phyloP scores from a whole-genome alignment of 73 alveolate species.

The Paramecium caudatum region DNA sequence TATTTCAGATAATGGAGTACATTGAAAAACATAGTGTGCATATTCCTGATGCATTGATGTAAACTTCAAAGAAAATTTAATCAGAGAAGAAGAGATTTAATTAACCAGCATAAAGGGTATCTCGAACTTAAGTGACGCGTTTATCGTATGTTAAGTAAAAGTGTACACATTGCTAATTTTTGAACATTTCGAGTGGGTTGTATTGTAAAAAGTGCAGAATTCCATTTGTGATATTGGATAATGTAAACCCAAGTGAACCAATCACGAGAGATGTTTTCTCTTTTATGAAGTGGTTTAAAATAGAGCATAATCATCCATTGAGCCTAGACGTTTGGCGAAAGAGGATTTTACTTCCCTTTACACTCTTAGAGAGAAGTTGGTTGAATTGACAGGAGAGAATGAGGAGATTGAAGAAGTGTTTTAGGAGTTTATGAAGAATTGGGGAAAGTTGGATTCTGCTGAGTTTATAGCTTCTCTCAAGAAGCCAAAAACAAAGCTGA shows the following conservation, averaged over 20 bases:
- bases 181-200: constrained; percentile 55
- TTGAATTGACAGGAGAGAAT: constrained; percentile 11
- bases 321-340: constrained; percentile 5
- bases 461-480: not conserved
- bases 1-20: constrained; percentile 65
- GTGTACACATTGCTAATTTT: constrained; percentile 28
- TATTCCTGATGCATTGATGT: not conserved
- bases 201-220: constrained; percentile 66
- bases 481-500: not conserved
- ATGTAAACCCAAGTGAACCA: constrained; percentile 30
- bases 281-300: constrained; percentile 53
- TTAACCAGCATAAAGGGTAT: not conserved
- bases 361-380: not conserved
- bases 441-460: constrained; percentile 23
- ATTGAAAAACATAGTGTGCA: constrained; percentile 46
- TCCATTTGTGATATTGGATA: constrained; percentile 22
- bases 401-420: not conserved
- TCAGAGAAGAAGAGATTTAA: constrained; percentile 17
- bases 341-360: constrained; percentile 50
- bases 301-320: constrained; percentile 5
- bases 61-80: not conserved
- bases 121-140: not conserved
- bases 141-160: constrained; percentile 18
- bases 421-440: constrained; percentile 52
- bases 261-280: constrained; percentile 14